Percentiles rank a stretch among this genome's conserved stretches.
These are phyloP conservation scores for Aspergillus carbonarius DNA, from an alignment of 2,329 filamentous ascomycete species.

Conservation along the genomic window DNA sequence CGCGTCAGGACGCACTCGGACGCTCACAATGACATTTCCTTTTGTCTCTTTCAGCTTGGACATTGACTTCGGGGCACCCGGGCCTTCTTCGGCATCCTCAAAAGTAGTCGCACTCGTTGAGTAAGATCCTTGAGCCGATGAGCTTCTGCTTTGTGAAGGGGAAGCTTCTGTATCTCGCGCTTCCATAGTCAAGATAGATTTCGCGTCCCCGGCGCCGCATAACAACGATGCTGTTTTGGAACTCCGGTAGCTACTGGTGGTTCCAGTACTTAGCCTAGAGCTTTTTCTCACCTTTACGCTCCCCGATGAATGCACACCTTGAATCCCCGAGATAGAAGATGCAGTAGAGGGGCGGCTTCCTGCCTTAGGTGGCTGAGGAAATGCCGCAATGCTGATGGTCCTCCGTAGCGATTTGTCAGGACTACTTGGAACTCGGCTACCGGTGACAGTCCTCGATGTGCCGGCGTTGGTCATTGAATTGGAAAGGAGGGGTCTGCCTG, in stretches of 20 bases:
- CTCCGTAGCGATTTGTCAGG: constrained; percentile 74
- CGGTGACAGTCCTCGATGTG: constrained; percentile 56
- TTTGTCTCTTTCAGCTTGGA: constrained; percentile 66
- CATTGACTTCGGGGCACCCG: constrained; percentile 30
- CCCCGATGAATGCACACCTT: constrained; percentile 29
- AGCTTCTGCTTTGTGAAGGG: constrained; percentile 83
- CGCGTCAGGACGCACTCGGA: constrained; percentile 84
- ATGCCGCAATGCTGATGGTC: constrained; percentile 89
- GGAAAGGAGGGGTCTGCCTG: constrained; percentile 50
- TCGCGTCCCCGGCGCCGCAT: constrained; percentile 75
- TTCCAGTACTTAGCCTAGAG: constrained; percentile 57
- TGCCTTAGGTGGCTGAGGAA: constrained; percentile 81
- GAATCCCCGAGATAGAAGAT: constrained; percentile 42
- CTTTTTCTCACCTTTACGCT: constrained; percentile 54
- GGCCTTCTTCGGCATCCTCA: constrained; percentile 69
- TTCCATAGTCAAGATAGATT: constrained; percentile 64
- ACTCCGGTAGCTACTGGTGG: constrained; percentile 50
- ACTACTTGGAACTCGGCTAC: constrained; percentile 52
- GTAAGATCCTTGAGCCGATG: constrained; percentile 88
- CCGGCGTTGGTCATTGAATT: constrained; percentile 55
- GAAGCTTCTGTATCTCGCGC: constrained; percentile 74
- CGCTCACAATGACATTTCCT: constrained; percentile 94
- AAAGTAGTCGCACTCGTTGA: constrained; percentile 87
- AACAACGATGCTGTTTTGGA: constrained; percentile 68
- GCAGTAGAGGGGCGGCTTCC: constrained; percentile 63